Evolutionary conservation across 306 rosid species (phyloP).

Genomic region (Prunus salicina): DNA sequence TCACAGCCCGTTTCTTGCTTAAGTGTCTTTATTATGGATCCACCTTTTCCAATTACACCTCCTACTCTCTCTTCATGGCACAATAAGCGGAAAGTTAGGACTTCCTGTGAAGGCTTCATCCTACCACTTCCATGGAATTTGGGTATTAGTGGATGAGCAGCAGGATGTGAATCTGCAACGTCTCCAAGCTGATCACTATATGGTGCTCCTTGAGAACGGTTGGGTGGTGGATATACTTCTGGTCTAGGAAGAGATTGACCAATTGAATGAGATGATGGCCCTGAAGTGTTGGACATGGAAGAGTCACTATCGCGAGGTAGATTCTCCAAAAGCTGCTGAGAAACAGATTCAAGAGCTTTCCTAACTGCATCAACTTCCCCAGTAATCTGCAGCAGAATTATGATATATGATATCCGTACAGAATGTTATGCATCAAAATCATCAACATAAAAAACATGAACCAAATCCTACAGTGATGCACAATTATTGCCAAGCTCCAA

Average conservation of each 20-base stretch:
- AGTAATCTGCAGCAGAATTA: constrained; percentile 53
- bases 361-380: constrained; percentile 74
- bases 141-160: constrained; percentile 43
- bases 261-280: constrained; percentile 52
- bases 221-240: constrained; percentile 35
- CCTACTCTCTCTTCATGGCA: constrained; percentile 85
- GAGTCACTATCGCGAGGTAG: constrained; percentile 55
- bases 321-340: constrained; percentile 72
- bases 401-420: constrained; percentile 14
- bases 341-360: constrained; percentile 76
- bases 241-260: constrained; percentile 35
- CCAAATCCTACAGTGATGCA: background rate
- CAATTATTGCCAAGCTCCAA: background rate
- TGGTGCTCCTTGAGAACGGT: constrained; percentile 50
- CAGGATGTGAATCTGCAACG: constrained; percentile 41
- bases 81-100: constrained; percentile 66
- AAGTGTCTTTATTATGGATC: constrained; percentile 56
- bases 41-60: constrained; percentile 89
- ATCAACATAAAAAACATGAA: background rate
- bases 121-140: constrained; percentile 72
- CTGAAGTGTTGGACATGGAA: constrained; percentile 32
- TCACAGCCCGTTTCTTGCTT: constrained; percentile 88
- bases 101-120: constrained; percentile 54
- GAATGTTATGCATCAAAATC: constrained; percentile 30
- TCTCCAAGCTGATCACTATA: constrained; percentile 52